Conservation (phyloP, 257 asterid species). For the Solanum virginianum region DNA sequence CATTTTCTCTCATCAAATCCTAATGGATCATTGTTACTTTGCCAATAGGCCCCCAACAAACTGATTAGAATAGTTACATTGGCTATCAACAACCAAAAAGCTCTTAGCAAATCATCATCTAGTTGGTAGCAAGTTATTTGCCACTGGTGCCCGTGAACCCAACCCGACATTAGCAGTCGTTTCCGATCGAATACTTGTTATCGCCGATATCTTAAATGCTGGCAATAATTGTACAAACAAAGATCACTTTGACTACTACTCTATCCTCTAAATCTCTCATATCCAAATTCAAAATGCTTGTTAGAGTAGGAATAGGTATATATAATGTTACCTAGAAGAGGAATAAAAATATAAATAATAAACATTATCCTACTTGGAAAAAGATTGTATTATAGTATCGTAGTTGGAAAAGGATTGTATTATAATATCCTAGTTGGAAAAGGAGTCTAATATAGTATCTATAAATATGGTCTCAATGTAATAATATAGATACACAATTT, state of each 20-base stretch:
- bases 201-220: constrained; percentile 67
- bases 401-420: no score
- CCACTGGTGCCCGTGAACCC: constrained; percentile 74
- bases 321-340: no score
- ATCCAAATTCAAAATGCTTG: constrained; percentile 35
- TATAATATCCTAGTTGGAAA: no score
- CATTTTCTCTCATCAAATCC: background rate
- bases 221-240: constrained; percentile 57
- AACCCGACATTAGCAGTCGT: constrained; percentile 65
- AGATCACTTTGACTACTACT: constrained; percentile 47
- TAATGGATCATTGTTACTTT: constrained; percentile 70
- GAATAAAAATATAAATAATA: no score
- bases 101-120: constrained; percentile 64
- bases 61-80: constrained; percentile 63
- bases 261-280: constrained; percentile 58
- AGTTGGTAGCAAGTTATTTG: constrained; percentile 72
- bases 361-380: no score
- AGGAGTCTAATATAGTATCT: no score
- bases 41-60: constrained; percentile 10
- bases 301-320: no score
- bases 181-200: constrained; percentile 53
- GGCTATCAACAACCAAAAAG: constrained; percentile 81
- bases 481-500: no score
- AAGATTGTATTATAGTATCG: no score
- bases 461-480: no score